Evolutionary conservation across 306 rosid genomes (phyloP).

Genomic region (Rubus parviflorus): DNA sequence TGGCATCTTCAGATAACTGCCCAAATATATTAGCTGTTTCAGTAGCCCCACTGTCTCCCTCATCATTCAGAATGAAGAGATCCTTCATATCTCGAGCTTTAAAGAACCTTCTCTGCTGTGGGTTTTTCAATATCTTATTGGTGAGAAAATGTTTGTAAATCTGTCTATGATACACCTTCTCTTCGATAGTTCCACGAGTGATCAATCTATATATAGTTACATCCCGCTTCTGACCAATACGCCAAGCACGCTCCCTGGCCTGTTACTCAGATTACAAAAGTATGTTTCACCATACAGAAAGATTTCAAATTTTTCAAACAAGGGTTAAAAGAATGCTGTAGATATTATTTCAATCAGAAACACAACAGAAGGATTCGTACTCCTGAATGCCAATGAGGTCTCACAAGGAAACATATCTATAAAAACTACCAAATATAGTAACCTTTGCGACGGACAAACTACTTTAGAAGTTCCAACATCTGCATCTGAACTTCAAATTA

Average conservation of each 20-base stretch:
- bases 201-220: conserved; percentile 91
- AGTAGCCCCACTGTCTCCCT: conserved; percentile 65
- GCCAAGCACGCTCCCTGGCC: conserved; percentile 99
- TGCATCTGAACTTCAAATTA: not conserved
- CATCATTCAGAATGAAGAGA: conserved; percentile 75
- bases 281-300: conserved; percentile 10
- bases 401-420: not conserved
- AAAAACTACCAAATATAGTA: not conserved
- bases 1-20: conserved; percentile 68
- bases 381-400: not conserved
- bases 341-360: not conserved
- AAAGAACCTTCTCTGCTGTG: conserved; percentile 96
- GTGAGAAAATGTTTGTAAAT: conserved; percentile 97
- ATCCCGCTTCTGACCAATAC: conserved; percentile 96
- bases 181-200: conserved; percentile 95
- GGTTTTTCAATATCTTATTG: conserved; percentile 88
- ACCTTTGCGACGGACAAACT: conserved; percentile 7
- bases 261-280: conserved; percentile 35
- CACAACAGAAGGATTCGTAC: not conserved
- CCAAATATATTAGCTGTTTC: conserved; percentile 87
- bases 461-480: not conserved
- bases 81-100: conserved; percentile 99
- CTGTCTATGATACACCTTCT: conserved; percentile 95
- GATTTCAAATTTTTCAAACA: conserved; percentile 6
- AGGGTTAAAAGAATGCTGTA: not conserved